A percentile compares a stretch with the other conserved stretches of the same genome.
Conservation (phyloP, 148 eudicot species). For the Salicornia ramosissima region DNA sequence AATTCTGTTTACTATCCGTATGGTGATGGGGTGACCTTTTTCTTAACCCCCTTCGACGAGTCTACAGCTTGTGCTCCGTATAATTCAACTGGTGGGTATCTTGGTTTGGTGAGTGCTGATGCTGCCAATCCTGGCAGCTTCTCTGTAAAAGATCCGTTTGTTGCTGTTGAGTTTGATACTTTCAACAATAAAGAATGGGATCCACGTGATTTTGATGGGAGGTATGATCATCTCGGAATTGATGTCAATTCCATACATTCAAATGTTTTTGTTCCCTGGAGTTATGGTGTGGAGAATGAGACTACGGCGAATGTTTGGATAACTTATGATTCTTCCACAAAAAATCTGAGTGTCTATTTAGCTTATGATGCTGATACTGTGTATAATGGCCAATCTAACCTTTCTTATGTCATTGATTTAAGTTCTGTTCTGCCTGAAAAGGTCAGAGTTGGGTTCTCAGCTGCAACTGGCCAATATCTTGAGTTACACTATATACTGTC, state of each 20-base stretch:
- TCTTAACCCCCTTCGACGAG: conserved; percentile 22
- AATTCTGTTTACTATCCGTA: background rate
- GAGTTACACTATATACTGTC: conserved; percentile 31
- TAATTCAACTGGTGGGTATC: conserved; percentile 30
- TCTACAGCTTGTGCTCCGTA: conserved; percentile 21
- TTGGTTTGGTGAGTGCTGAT: conserved; percentile 27
- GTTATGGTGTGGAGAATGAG: conserved; percentile 19
- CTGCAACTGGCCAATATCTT: conserved; percentile 27
- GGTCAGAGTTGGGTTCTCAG: conserved; percentile 41
- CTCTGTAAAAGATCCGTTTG: too few relatives aligned
- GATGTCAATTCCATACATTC: conserved; percentile 39
- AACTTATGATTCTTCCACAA: conserved; percentile 32
- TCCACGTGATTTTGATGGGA: too few relatives aligned
- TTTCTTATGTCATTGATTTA: conserved; percentile 33
- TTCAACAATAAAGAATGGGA: conserved; percentile 27
- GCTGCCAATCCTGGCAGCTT: background rate
- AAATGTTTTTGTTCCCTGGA: conserved; percentile 18
- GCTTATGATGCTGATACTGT: conserved; percentile 25
- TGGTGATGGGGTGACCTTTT: conserved; percentile 45
- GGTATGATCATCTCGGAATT: conserved; percentile 40
- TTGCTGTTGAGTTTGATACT: conserved; percentile 48
- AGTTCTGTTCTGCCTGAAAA: conserved; percentile 30
- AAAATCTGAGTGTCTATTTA: conserved; percentile 35
- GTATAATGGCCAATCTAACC: conserved; percentile 25
- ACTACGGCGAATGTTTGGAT: conserved; percentile 35